Evolutionary conservation across 768 basidiomycete genomes (phyloP), one percentile per base, ranked within the genome.

Genomic region (Podaxis sp.): DNA sequence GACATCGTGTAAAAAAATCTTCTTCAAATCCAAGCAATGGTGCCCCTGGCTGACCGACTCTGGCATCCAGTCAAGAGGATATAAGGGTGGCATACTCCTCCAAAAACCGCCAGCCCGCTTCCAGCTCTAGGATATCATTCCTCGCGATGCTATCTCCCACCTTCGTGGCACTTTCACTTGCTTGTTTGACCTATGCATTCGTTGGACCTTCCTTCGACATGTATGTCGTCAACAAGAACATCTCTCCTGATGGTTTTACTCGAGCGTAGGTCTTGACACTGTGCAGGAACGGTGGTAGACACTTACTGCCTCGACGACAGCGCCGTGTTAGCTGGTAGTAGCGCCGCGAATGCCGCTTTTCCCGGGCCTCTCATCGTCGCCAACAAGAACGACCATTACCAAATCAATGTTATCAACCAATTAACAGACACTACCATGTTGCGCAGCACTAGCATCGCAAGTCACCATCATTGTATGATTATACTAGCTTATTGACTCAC

Each of bases 361-460:
- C 59, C 59, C 11, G 24, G 77, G 2, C 65, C 77, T 0, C 63
- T 76, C 22, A 69, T 80, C 37, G 66, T 64, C n/a, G 56, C 43
- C n/a, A 76, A 74, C 2, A 73, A 80, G 77, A 78, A 79, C 19
- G 70, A 75, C 46, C 70, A 66, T 22, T 75, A 82, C 63, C 65
- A 72, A 13, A 70, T 83, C 53, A 79, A 81, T 62, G 79, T 82
- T 15, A 67, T 68, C 49, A 76, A 82, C 63, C 37, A 71, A 9
- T 68, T 83, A 55, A 72, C 68, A 4, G 76, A 82, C 53, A 63
- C 65, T 6, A 72, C 75, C 15, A 77, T 77, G 76, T 65, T 77
- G 41, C 72, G 70, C n/a, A 74, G 71, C 24, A 81, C 79, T 5
- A 78, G 78, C 8, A 71, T 81, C 52, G 79, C 80, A 69, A 37